Evolutionary conservation across 2,329 filamentous ascomycete genomes (phyloP).

Genomic region (Xylaria sp.): DNA sequence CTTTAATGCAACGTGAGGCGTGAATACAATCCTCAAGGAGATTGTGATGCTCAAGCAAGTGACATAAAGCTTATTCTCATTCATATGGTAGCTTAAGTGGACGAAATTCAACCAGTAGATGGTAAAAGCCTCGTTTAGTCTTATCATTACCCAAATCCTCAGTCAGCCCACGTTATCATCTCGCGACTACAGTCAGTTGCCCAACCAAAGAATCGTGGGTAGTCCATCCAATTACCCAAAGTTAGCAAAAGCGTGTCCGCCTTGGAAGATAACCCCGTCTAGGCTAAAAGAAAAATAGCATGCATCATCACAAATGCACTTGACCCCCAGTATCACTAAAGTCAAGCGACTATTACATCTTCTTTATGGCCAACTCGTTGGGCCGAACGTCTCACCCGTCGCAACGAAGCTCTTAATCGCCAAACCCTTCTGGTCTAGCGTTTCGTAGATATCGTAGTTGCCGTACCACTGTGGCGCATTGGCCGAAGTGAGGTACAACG

Average conservation of each 20-base stretch:
- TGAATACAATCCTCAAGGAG: no score
- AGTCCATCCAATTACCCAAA: not conserved
- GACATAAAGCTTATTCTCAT: no score
- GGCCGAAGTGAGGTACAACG: constrained; percentile 68
- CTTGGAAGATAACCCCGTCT: not conserved
- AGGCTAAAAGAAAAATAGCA: not conserved
- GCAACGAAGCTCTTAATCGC: constrained; percentile 57
- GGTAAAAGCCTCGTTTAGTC: not conserved
- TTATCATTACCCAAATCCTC: not conserved
- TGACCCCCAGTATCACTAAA: not conserved
- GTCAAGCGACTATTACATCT: not conserved
- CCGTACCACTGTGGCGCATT: constrained; percentile 71
- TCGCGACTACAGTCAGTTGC: not conserved
- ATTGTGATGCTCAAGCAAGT: no score
- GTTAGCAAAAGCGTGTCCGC: not conserved
- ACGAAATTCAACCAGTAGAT: not conserved
- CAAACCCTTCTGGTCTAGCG: constrained; percentile 57
- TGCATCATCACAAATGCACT: not conserved
- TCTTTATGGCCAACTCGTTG: constrained; percentile 57
- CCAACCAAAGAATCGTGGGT: not conserved
- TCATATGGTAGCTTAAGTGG: not conserved
- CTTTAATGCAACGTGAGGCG: no score
- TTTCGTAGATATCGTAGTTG: constrained; percentile 60
- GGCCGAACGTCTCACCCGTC: constrained; percentile 62
- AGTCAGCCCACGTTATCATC: not conserved